Conservation (phyloP, 306 rosid species). For the Potentilla sterilis region DNA sequence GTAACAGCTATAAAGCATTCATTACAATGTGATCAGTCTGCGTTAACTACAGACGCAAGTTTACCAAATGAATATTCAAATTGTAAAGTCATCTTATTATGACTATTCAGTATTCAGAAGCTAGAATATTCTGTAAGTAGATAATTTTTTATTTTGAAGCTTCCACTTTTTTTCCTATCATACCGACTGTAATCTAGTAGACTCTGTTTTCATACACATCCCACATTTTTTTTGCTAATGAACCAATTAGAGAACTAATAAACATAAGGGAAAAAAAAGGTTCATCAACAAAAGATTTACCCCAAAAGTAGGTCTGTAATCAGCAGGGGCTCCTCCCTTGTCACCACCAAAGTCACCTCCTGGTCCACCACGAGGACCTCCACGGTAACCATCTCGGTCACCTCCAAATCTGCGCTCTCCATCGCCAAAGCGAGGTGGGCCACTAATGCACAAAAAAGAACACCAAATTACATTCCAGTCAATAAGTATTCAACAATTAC, state of each 20-base stretch:
- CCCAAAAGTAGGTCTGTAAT: conserved; percentile 49
- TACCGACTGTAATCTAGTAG: no score
- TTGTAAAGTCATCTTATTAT: no score
- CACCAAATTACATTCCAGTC: neutral
- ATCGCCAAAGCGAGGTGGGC: conserved; percentile 45
- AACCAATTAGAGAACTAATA: no score
- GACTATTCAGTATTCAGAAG: no score
- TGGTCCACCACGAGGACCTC: conserved; percentile 44
- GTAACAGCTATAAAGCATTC: neutral
- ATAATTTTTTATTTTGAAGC: no score
- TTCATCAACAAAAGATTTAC: conserved; percentile 17
- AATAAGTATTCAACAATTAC: neutral
- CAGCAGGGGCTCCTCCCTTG: conserved; percentile 54
- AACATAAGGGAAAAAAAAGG: neutral
- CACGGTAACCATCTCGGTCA: conserved; percentile 51
- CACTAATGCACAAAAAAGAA: conserved; percentile 25
- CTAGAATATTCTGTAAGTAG: no score
- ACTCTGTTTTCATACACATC: neutral
- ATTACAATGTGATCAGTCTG: no score
- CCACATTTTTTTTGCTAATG: neutral
- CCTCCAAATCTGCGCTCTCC: conserved; percentile 52
- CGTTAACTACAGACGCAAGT: no score
- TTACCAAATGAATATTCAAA: no score
- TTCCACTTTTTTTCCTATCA: no score
- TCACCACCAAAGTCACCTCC: conserved; percentile 48